Percentiles rank a stretch among this genome's conserved stretches.
phyloP scores from a whole-genome alignment of 352 stramenopile genomes.

The Phytopythium vexans region DNA sequence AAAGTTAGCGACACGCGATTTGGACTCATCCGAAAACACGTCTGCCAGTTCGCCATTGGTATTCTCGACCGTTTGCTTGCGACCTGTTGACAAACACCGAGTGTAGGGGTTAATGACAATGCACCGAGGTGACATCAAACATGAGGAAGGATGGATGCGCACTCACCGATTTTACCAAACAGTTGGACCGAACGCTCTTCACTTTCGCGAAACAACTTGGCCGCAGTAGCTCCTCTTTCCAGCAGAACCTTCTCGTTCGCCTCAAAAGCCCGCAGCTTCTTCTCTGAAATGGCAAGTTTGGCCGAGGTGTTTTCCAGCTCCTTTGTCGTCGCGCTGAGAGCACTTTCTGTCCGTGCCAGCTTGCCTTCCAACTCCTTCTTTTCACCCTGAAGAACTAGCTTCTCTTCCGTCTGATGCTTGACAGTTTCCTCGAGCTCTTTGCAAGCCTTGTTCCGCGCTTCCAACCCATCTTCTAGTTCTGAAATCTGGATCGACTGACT shows the following conservation, averaged over 20 bases:
- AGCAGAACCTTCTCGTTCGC: slow-evolving; percentile 58
- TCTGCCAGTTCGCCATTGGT: slow-evolving; percentile 45
- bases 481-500: slow-evolving; percentile 70
- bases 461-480: slow-evolving; percentile 82
- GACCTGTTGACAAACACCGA: slow-evolving; percentile 22
- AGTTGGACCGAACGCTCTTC: slow-evolving; percentile 44
- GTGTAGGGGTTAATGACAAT: not conserved
- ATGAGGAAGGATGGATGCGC: not conserved
- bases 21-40: slow-evolving; percentile 38
- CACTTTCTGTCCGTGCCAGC: slow-evolving; percentile 25
- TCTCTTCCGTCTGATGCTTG: slow-evolving; percentile 42
- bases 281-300: slow-evolving; percentile 23
- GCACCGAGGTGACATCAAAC: not conserved
- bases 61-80: slow-evolving; percentile 38
- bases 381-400: slow-evolving; percentile 33
- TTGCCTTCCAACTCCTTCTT: slow-evolving; percentile 47
- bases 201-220: slow-evolving; percentile 53
- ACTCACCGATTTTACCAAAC: slow-evolving; percentile 50
- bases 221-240: slow-evolving; percentile 41
- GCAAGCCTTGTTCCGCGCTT: slow-evolving; percentile 45
- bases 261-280: slow-evolving; percentile 39
- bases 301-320: slow-evolving; percentile 24
- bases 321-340: slow-evolving; percentile 31
- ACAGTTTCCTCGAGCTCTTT: slow-evolving; percentile 77
- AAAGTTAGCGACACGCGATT: slow-evolving; percentile 42